Evolutionary conservation across 108 stramenopile genomes (phyloP), one percentile per base, ranked within the genome.

Genomic region (Nitzschia palea): DNA sequence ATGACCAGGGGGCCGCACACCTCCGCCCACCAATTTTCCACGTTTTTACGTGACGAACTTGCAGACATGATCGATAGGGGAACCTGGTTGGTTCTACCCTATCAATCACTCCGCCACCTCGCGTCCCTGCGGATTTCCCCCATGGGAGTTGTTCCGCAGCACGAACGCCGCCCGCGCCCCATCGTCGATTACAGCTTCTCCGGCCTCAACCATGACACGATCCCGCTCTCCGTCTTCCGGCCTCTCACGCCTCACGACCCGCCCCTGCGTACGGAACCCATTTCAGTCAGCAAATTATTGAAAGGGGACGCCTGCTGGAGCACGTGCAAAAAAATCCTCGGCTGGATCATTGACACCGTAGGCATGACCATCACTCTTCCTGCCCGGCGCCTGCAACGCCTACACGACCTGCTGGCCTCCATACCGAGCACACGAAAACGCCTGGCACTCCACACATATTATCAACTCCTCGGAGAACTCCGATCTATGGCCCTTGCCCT

Each of bases 401-500:
- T 81, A 14, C 51, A 34, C 20, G 66, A 53, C 4, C 31, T 81
- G 2, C 26, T 77, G 17, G 55, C 29, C 35, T 25, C 30, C 40
- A 45, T 60, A 12, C 45, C 25, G 0, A 48, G 53, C 1, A 14
- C 20, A 1, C 45, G 29, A 2, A 48, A 33, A 15, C 68, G 69
- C 8, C 31, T 63, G 0, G 29, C 44, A 5, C 20, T 69, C 22
- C 53, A 53, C 12, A 27, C 44, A 4, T 82, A 74, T 73, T 73
- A 82, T 35, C 66, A 70, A 34, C 8, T 82, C 6, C 25, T 82
- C 0, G 73, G 76, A 0, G 81, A 78, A 37, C 66, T 82, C 0
- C 71, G 81, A 28, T 75, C 68, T 44, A 82, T 82, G 81, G 27
- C 58, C 1, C 26, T 78, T 22, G 77, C 73, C 0, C 50, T 82